Base-by-base conservation (phyloP, 768 basidiomycete genomes). In the Lenzites betulinus region DNA sequence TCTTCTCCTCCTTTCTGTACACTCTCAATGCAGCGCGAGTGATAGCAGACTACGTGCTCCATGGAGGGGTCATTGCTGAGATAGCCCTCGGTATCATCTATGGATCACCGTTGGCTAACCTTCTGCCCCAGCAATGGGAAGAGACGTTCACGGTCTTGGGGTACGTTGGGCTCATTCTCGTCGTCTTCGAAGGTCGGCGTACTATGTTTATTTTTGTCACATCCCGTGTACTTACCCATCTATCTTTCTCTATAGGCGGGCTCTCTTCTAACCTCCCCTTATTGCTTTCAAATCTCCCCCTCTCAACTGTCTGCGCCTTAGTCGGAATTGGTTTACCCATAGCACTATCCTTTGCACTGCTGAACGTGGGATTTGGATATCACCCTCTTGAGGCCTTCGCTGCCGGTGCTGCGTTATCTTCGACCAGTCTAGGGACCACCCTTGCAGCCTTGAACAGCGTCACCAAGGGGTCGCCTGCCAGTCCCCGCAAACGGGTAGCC, bases 391-490 rank as follows among this genome's bases (percentile, higher is more conserved):
- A 85, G 60, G 74, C 81, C 2, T 89, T 90, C 67, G 78, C 82
- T 0, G 83, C 84, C 0, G 87, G 87, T 0, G 83, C 85, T 1
- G 80, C 86, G 0, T 74, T 88, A 1, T 83, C 81, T 18, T 83
- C 84, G 0, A 89, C 87, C 0, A 85, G 83, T 0, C 77, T 89
- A 2, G 88, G 87, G 0, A 90, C 88, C 28, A 87, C 86, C 0
- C 77, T 89, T n/a, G 77, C 81, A 16, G 77, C 88, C 15, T 75
- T 89, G 28, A 77, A 75, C n/a, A 67, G 66, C 35, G 67, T 70
- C 4, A 49, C 28, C 1, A 23, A 43, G 12, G 35, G 5, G 3
- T 20, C 26, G 0, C 6, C 51, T 23, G 35, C 16, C 7, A 8
- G 6, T 33, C 30, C 30, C 30, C 30, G n/a, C 46, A 7, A 15